Evolutionary conservation across 1,139 yeast genomes (phyloP).

Genomic region (Taphrina wiesneri): DNA sequence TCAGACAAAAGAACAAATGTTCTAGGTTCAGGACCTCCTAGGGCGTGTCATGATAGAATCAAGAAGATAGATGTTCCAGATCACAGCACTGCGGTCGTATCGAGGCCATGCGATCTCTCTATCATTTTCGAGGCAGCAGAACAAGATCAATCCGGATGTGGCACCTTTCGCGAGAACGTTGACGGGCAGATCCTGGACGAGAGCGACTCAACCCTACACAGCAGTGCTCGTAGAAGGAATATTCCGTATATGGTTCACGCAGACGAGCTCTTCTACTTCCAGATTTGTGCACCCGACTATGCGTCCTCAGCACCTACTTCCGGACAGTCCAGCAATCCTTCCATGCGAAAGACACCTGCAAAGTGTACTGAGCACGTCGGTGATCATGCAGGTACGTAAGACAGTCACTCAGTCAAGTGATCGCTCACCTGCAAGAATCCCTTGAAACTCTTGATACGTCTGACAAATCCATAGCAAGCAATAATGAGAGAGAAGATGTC

Average conservation of each 20-base stretch:
- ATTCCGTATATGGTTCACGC: constrained; percentile 7
- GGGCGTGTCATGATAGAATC: neutral
- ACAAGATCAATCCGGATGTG: neutral
- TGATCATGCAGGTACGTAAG: neutral
- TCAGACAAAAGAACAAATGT: neutral
- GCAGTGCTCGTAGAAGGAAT: neutral
- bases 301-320: neutral
- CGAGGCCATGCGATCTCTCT: neutral
- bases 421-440: no score
- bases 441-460: no score
- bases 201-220: neutral
- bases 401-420: no score
- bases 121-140: neutral
- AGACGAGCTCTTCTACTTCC: constrained; percentile 10
- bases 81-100: neutral
- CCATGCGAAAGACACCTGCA: neutral
- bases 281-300: neutral
- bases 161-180: neutral
- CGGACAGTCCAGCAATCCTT: neutral
- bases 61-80: neutral
- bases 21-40: neutral
- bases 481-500: no score
- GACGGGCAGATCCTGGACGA: neutral
- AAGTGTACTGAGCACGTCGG: neutral
- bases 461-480: no score